These are phyloP conservation scores for Trypethelium eluteriae DNA, from an alignment of 495 filamentous ascomycete species.

Conservation along the genomic window DNA sequence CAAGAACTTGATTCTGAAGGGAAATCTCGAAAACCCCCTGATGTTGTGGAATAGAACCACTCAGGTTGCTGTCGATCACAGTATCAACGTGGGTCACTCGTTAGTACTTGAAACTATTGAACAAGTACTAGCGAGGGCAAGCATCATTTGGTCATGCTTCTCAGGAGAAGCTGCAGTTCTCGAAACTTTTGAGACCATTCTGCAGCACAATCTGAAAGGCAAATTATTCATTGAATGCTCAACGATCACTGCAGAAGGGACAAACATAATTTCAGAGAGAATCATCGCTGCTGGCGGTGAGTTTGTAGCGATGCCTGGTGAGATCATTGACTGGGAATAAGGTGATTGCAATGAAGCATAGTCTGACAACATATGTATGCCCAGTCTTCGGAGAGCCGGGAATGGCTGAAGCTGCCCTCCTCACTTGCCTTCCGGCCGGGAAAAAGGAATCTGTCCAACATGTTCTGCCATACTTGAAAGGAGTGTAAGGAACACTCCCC, in stretches of 20 bases:
- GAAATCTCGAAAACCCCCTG: background rate
- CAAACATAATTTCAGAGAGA: background rate
- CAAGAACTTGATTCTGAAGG: background rate
- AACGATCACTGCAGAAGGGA: background rate
- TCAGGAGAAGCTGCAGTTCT: background rate
- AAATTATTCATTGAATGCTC: slow-evolving; percentile 2
- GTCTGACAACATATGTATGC: background rate
- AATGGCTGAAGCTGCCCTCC: background rate
- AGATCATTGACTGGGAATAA: background rate
- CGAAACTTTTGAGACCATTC: background rate
- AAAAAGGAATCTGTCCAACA: background rate
- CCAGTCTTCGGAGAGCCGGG: background rate
- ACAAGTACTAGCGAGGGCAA: background rate
- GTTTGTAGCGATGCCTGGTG: slow-evolving; percentile 4
- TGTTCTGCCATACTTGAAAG: background rate
- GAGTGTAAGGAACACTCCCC: background rate
- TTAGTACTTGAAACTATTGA: background rate
- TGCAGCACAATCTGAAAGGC: background rate
- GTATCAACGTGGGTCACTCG: background rate
- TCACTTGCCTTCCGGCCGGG: background rate
- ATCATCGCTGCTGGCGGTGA: background rate
- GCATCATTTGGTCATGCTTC: slow-evolving; percentile 1
- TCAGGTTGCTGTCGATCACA: background rate
- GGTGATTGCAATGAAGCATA: background rate
- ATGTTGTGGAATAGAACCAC: background rate